These are phyloP conservation scores for Boletus insuetus DNA, from an alignment of 768 basidiomycete genomes.

Conservation along the genomic window DNA sequence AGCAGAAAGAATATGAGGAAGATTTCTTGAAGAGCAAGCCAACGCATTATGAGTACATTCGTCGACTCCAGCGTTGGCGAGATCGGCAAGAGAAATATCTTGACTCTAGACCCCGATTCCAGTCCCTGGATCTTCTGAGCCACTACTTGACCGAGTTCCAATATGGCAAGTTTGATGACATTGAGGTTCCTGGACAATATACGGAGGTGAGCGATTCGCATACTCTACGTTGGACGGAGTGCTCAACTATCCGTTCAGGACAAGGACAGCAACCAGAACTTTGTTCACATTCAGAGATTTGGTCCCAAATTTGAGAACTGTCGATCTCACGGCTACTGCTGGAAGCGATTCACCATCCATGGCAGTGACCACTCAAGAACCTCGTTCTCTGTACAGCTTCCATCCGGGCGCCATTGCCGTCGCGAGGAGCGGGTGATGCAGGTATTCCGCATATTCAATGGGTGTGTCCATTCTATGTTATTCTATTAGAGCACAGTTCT, in stretches of 20 bases:
- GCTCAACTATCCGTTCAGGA: conserved; percentile 53
- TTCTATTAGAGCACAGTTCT: background rate
- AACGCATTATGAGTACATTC: conserved; percentile 82
- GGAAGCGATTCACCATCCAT: conserved; percentile 86
- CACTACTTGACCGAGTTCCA: conserved; percentile 98
- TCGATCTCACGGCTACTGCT: conserved; percentile 80
- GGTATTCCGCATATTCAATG: conserved; percentile 91
- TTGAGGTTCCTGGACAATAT: conserved; percentile 99
- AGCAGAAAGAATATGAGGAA: conserved; percentile 83
- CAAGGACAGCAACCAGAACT: conserved; percentile 90
- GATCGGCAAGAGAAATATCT: conserved; percentile 84
- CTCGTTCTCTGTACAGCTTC: conserved; percentile 88
- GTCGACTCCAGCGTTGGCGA: conserved; percentile 88
- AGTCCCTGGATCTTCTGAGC: conserved; percentile 81
- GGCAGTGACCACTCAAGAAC: conserved; percentile 89
- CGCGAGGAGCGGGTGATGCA: conserved; percentile 93
- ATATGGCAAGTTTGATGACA: conserved; percentile 94
- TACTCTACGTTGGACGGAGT: background rate
- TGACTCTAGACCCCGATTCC: conserved; percentile 78
- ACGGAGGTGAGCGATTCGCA: conserved; percentile 64
- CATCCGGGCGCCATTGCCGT: conserved; percentile 79
- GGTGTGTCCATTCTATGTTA: conserved; percentile 43
- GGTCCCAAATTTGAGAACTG: conserved; percentile 88
- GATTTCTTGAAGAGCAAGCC: conserved; percentile 84
- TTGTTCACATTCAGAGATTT: conserved; percentile 88